These are phyloP conservation scores for Nakazawaea ambrosiae DNA, from an alignment of 805 yeast genomes.

Conservation along the genomic window DNA sequence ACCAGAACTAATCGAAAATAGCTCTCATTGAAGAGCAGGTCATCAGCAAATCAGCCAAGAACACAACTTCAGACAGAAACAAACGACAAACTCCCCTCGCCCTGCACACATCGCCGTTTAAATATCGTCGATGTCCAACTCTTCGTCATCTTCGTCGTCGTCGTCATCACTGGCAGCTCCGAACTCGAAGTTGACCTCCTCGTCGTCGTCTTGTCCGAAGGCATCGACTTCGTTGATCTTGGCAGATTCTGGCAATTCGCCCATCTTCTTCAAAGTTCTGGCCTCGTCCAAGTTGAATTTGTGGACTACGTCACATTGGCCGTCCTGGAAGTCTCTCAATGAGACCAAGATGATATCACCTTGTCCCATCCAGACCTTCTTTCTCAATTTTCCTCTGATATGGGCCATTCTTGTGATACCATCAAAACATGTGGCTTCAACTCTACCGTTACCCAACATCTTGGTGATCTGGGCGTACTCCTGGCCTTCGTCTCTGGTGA, in stretches of 20 bases:
- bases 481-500: slow-evolving; percentile 91
- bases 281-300: slow-evolving; percentile 98
- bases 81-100: too few species aligned
- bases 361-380: slow-evolving; percentile 99
- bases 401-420: slow-evolving; percentile 93
- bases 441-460: slow-evolving; percentile 98
- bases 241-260: slow-evolving; percentile 96
- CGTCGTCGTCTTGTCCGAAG: slow-evolving; percentile 93
- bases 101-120: too few species aligned
- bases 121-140: slow-evolving; percentile 92
- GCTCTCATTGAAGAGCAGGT: too few species aligned
- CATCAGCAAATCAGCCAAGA: too few species aligned
- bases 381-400: slow-evolving; percentile 97
- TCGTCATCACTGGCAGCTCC: slow-evolving; percentile 86
- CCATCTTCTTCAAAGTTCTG: slow-evolving; percentile 87
- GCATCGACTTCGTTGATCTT: slow-evolving; percentile 97
- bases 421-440: slow-evolving; percentile 93
- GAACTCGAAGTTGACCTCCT: slow-evolving; percentile 96
- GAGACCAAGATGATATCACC: slow-evolving; percentile 97
- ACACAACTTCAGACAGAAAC: too few species aligned
- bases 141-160: slow-evolving; percentile 58
- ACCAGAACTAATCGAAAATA: too few species aligned
- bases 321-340: slow-evolving; percentile 97
- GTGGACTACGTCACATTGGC: slow-evolving; percentile 95
- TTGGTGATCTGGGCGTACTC: slow-evolving; percentile 97